These are phyloP conservation scores for Penicillium turbatum DNA, from an alignment of 495 filamentous ascomycete genomes.

Conservation along the genomic window DNA sequence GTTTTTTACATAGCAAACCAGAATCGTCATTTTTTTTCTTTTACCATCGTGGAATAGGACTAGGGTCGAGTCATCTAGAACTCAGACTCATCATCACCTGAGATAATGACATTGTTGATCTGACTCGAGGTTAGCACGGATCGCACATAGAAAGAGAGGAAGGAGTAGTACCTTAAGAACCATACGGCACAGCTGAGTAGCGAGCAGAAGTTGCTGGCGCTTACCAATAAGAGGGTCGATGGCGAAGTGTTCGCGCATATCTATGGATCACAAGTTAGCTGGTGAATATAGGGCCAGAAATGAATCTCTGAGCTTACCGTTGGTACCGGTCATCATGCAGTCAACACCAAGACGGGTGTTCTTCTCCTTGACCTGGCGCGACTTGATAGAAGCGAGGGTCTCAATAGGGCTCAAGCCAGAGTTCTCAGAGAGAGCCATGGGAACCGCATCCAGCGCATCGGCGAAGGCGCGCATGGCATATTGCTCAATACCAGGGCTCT, in stretches of 20 bases:
- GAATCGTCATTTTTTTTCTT: constrained; percentile 24
- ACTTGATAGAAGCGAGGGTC: constrained; percentile 91
- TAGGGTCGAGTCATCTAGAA: constrained; percentile 56
- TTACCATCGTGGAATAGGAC: constrained; percentile 22
- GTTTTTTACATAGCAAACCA: constrained; percentile 30
- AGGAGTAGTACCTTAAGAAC: constrained; percentile 75
- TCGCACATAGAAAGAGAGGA: background rate
- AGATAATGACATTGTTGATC: constrained; percentile 91
- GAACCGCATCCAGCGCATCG: constrained; percentile 89
- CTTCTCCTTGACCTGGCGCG: constrained; percentile 87
- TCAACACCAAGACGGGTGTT: constrained; percentile 86
- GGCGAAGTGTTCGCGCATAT: constrained; percentile 96
- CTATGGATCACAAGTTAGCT: constrained; percentile 33
- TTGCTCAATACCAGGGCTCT: constrained; percentile 94
- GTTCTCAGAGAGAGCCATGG: constrained; percentile 97
- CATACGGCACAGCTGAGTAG: constrained; percentile 98
- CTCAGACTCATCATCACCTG: constrained; percentile 86
- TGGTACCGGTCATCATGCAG: constrained; percentile 92
- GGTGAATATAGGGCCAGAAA: background rate
- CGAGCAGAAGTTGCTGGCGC: constrained; percentile 90
- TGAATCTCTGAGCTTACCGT: constrained; percentile 50
- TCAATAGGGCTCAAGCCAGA: constrained; percentile 94
- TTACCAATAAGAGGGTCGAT: constrained; percentile 98
- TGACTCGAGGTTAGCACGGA: constrained; percentile 27
- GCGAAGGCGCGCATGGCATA: constrained; percentile 98